Conservation (phyloP, 1,284 basidiomycete genomes). For the Boletellus deceptivus region DNA sequence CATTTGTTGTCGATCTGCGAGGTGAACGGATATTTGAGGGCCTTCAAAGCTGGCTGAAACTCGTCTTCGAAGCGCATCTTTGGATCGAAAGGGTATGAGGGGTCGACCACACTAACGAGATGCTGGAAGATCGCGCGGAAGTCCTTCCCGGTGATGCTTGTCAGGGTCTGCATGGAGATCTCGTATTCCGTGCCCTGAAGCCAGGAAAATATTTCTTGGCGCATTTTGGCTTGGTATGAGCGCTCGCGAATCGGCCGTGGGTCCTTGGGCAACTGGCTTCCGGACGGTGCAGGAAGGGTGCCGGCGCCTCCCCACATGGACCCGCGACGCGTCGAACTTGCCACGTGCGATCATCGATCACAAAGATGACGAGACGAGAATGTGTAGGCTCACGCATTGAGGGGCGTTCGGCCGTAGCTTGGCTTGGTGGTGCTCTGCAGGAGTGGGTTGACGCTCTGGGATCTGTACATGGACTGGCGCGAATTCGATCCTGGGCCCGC, state of each 20-base stretch:
- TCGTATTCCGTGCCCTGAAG: conserved; percentile 63
- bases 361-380: conserved; percentile 8
- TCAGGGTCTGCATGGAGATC: conserved; percentile 61
- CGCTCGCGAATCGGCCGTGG: conserved; percentile 72
- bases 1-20: conserved; percentile 76
- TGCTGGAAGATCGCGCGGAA: conserved; percentile 80
- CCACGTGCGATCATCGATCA: conserved; percentile 9
- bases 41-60: conserved; percentile 69
- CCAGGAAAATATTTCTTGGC: conserved; percentile 70
- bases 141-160: conserved; percentile 77
- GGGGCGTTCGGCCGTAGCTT: conserved; percentile 71
- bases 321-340: conserved; percentile 61
- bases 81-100: conserved; percentile 55
- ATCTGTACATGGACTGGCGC: conserved; percentile 62
- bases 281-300: conserved; percentile 44
- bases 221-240: conserved; percentile 69
- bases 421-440: conserved; percentile 68
- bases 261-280: conserved; percentile 61
- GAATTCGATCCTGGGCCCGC: conserved; percentile 48
- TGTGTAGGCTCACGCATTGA: conserved; percentile 53
- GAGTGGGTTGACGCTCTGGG: conserved; percentile 64
- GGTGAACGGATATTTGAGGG: conserved; percentile 74
- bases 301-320: conserved; percentile 61
- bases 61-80: conserved; percentile 77
- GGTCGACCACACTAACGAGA: conserved; percentile 72